Conservation (phyloP, 2,329 filamentous ascomycete species). For the Epicoccum nigrum region DNA sequence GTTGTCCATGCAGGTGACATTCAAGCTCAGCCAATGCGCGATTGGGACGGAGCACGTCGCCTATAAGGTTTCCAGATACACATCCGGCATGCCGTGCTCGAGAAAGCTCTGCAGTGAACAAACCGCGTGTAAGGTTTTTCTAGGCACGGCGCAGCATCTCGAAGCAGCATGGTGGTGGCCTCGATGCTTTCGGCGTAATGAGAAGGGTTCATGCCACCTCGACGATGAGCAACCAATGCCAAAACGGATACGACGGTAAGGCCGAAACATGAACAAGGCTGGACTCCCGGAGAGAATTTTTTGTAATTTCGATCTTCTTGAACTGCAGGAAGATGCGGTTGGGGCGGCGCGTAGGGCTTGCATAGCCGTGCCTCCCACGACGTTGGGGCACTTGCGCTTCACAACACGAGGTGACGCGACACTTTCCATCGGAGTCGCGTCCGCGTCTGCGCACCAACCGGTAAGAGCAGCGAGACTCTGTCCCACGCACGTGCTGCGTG, state of each 20-base stretch:
- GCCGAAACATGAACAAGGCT: background rate
- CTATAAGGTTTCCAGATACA: background rate
- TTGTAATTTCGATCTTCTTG: background rate
- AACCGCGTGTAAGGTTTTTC: background rate
- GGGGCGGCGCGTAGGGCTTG: too few relatives aligned
- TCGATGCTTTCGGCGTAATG: constrained; percentile 1
- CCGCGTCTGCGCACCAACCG: background rate
- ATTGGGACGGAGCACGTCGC: background rate
- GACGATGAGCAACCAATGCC: background rate
- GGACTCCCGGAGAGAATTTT: background rate
- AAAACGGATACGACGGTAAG: too few relatives aligned
- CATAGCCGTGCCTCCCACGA: background rate
- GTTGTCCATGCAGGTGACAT: background rate
- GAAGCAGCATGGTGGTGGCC: background rate
- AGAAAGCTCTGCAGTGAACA: background rate
- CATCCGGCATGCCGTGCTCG: background rate
- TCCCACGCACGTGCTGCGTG: too few relatives aligned
- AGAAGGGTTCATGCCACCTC: background rate
- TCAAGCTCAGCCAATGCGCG: background rate
- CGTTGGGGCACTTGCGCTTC: background rate
- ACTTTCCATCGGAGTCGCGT: constrained; percentile 1
- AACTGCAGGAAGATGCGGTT: background rate
- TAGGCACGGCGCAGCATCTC: background rate
- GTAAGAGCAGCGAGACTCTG: background rate
- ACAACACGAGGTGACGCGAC: background rate